phyloP scores from a whole-genome alignment of 2,329 filamentous ascomycete species.

The Lizonia empirigonia region DNA sequence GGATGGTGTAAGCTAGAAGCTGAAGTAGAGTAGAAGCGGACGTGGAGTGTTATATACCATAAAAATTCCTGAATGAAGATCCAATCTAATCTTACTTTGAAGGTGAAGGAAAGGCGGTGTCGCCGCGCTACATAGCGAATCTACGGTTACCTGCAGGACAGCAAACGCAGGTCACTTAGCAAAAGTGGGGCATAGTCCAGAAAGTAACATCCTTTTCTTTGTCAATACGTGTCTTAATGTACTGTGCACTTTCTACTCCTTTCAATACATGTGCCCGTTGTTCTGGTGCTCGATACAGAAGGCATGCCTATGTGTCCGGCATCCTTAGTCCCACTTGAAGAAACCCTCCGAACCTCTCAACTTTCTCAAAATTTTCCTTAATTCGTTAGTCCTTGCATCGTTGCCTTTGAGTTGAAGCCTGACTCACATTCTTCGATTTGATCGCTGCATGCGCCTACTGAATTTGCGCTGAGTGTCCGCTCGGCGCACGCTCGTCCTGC shows the following conservation, averaged over 20 bases:
- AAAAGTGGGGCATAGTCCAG: background rate
- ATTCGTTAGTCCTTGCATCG: too few species aligned
- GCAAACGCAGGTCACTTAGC: background rate
- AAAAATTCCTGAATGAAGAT: too few species aligned
- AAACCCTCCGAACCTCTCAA: background rate
- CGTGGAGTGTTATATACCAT: too few species aligned
- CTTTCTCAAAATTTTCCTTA: constrained; percentile 1
- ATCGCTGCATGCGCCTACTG: background rate
- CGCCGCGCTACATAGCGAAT: background rate
- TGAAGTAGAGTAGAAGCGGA: too few species aligned
- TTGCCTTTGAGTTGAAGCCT: too few species aligned
- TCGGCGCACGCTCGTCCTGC: constrained; percentile 6
- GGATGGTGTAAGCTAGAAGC: too few species aligned
- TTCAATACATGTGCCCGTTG: too few species aligned
- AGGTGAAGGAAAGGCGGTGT: background rate
- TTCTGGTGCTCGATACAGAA: too few species aligned
- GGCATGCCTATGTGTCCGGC: background rate
- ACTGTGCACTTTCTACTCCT: too few species aligned
- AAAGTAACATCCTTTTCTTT: too few species aligned
- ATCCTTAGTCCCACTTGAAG: constrained; percentile 1
- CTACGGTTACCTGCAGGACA: background rate
- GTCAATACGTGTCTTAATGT: too few species aligned
- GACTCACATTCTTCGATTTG: constrained; percentile 2
- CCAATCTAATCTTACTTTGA: background rate
- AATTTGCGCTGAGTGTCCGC: constrained; percentile 5